These are phyloP conservation scores for Candida railenensis DNA, from an alignment of 805 yeast species.

Conservation along the genomic window DNA sequence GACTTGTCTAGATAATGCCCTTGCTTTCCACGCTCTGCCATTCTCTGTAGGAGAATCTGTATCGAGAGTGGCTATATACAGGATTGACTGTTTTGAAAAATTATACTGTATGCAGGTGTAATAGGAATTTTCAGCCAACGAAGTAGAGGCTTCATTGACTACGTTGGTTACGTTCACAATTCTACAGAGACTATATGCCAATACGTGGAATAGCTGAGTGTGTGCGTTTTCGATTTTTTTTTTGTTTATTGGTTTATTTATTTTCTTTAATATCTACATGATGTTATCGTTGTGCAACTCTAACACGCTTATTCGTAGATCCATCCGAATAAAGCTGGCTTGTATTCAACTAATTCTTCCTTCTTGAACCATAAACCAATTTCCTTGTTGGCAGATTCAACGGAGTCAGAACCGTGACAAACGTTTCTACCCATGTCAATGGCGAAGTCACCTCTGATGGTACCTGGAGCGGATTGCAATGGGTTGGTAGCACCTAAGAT, in stretches of 20 bases:
- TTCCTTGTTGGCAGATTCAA: conserved; percentile 95
- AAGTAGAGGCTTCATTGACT: too few species aligned
- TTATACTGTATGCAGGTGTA: too few species aligned
- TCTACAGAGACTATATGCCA: too few species aligned
- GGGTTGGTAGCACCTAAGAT: conserved; percentile 99
- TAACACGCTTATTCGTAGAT: conserved; percentile 74
- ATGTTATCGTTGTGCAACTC: conserved; percentile 9
- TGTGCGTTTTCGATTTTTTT: conserved; percentile 15
- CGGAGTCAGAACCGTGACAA: conserved; percentile 99
- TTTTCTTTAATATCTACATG: conserved; percentile 14
- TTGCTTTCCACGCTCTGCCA: too few species aligned
- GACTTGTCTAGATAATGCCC: too few species aligned
- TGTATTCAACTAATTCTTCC: conserved; percentile 93
- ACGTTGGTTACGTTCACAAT: too few species aligned
- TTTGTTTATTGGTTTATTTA: conserved; percentile 21
- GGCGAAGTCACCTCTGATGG: conserved; percentile 99
- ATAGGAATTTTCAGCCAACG: too few species aligned
- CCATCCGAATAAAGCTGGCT: conserved; percentile 82
- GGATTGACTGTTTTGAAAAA: too few species aligned
- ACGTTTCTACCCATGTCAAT: conserved; percentile 99
- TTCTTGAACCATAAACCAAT: conserved; percentile 96
- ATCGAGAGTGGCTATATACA: too few species aligned
- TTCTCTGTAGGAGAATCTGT: too few species aligned
- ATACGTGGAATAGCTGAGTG: too few species aligned
- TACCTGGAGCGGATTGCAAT: conserved; percentile 95